Evolutionary conservation across 768 basidiomycete species (phyloP), one percentile per base, ranked within the genome.

Genomic region (Suillus placidus): DNA sequence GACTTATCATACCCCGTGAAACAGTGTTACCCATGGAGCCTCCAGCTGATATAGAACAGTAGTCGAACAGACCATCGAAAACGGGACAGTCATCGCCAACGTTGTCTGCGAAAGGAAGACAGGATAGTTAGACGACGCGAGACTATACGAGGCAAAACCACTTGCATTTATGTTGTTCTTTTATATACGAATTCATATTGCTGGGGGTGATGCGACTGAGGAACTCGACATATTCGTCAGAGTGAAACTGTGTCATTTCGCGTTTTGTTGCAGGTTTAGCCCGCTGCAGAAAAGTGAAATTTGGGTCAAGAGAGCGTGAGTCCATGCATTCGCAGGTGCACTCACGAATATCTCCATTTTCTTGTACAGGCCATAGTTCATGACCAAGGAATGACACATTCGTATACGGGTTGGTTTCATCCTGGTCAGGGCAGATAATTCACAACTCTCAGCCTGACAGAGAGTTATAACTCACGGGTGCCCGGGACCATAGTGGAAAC

Each of bases 271-370:
- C 97, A 7, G 97, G 97, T 84, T 99, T 99, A 5, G 97, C 97
- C 66, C 97, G 88, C 97, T 99, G 71, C 34, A 54, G 37, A 51
- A 62, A 61, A 20, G 42, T 35, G 34, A 37, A 38, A 60, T 37
- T 64, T 45, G 7, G 68, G 61, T 38, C 65, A 42, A 55, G 6
- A 14, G 37, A 58, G 23, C 32, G n/a, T 26, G 26, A 26, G 26
- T 55, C 30, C 32, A 60, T 10, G 43, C 61, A 60, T 60, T 43
- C 12, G 26, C 57, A 23, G 8, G 60, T n/a, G 23, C 20, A 84
- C 97, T 71, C 74, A 98, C 97, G 72, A 98, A 99, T 70, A 99
- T 99, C 79, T 99, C 97, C 97, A 99, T 99, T 80, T 95, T 95
- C 80, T 98, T 98, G 83, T 99, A 99, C 20, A 99, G 80, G 23